These are phyloP conservation scores for Phytophthora hybrid DNA, from an alignment of 352 stramenopile species.

Conservation along the genomic window DNA sequence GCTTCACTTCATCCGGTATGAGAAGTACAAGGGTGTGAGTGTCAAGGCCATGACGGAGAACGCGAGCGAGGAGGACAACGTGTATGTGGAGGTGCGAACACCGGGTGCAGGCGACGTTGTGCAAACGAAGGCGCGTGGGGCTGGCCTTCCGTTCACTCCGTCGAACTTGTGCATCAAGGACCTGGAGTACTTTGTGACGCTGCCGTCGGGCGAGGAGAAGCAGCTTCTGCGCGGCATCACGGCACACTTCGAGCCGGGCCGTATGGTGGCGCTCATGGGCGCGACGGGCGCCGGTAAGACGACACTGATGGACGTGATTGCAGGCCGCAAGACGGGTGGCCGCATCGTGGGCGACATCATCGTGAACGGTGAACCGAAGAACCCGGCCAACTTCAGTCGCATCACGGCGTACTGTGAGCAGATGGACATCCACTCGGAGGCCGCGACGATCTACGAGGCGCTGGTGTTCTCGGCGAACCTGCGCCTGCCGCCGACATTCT, in stretches of 20 bases:
- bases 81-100: slow-evolving; percentile 47
- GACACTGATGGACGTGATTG: no score
- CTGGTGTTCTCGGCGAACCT: no score
- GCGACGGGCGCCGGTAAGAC: slow-evolving; percentile 68
- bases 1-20: slow-evolving; percentile 58
- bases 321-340: no score
- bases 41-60: slow-evolving; percentile 47
- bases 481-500: no score
- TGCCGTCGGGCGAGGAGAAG: slow-evolving; percentile 65
- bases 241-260: no score
- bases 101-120: slow-evolving; percentile 35
- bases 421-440: no score
- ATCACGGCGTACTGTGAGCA: no score
- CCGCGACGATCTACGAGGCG: no score
- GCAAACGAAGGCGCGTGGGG: background rate
- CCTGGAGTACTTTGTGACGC: slow-evolving; percentile 65
- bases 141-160: slow-evolving; percentile 49
- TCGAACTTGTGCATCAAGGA: slow-evolving; percentile 60
- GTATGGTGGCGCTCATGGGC: no score
- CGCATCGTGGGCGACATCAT: slow-evolving; percentile 84
- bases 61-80: slow-evolving; percentile 29
- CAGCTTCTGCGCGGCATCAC: slow-evolving; percentile 56
- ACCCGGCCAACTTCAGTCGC: no score
- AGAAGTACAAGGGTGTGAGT: slow-evolving; percentile 53
- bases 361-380: slow-evolving; percentile 60